Conservation (phyloP, 805 yeast species). For the Ogataea minuta region DNA sequence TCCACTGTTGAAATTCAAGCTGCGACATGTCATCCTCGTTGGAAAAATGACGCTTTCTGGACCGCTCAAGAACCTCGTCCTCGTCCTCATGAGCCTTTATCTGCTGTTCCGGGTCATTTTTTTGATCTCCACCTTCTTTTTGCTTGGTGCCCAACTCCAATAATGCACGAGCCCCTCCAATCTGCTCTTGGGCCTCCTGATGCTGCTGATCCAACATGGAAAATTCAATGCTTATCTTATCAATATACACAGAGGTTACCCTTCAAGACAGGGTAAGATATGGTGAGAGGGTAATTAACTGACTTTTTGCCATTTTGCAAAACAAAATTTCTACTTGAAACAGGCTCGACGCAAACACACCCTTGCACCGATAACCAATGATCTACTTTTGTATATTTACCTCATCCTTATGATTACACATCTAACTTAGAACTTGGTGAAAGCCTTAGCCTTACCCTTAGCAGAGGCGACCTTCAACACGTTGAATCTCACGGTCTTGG, state of each 20-base stretch:
- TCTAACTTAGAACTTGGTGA: conserved; percentile 83
- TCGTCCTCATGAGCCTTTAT: conserved; percentile 53
- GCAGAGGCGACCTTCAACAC: conserved; percentile 93
- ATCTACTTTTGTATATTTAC: neutral
- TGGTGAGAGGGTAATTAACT: conserved; percentile 10
- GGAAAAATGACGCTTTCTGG: conserved; percentile 30
- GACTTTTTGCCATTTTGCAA: neutral
- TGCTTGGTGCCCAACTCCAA: conserved; percentile 26
- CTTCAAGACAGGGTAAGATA: conserved; percentile 16
- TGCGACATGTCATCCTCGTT: conserved; percentile 45
- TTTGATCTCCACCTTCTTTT: conserved; percentile 17
- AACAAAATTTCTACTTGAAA: neutral
- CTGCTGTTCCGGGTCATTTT: conserved; percentile 7
- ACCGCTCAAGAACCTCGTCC: conserved; percentile 57
- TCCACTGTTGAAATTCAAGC: conserved; percentile 55
- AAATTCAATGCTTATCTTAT: conserved; percentile 9
- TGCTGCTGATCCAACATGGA: conserved; percentile 9
- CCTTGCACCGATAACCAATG: conserved; percentile 7
- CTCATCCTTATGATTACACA: conserved; percentile 13
- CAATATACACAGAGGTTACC: conserved; percentile 13
- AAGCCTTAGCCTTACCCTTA: conserved; percentile 88
- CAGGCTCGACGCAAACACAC: neutral
- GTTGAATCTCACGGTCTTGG: conserved; percentile 99
- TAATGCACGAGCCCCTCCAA: conserved; percentile 32
- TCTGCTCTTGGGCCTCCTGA: conserved; percentile 20